Conservation (phyloP, 2,329 filamentous ascomycete species). For the Talaromyces piceae region DNA sequence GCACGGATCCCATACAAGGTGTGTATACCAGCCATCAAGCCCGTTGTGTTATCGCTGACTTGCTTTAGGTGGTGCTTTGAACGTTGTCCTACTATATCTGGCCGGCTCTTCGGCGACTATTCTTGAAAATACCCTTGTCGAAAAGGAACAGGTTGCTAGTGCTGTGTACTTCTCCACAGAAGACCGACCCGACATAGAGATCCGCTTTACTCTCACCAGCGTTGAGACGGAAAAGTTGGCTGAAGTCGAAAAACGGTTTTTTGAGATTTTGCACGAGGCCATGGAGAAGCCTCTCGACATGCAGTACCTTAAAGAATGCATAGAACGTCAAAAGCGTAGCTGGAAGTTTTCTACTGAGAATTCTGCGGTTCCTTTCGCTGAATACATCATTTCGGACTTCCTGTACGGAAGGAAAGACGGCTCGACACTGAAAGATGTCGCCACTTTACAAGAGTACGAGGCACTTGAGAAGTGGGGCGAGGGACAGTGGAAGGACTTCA, state of each 20-base stretch:
- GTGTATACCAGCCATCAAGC: slow-evolving; percentile 15
- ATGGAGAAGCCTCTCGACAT: slow-evolving; percentile 73
- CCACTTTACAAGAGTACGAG: slow-evolving; percentile 50
- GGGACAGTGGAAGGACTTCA: slow-evolving; percentile 70
- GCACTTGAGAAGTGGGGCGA: slow-evolving; percentile 72
- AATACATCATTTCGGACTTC: slow-evolving; percentile 83
- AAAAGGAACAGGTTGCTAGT: slow-evolving; percentile 86
- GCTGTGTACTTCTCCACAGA: slow-evolving; percentile 75
- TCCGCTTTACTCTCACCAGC: slow-evolving; percentile 78
- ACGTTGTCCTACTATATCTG: slow-evolving; percentile 75
- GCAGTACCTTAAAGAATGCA: slow-evolving; percentile 81
- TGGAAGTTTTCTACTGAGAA: slow-evolving; percentile 78
- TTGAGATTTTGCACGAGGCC: slow-evolving; percentile 74
- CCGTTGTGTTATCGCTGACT: slow-evolving; percentile 15
- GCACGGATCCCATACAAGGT: slow-evolving; percentile 59
- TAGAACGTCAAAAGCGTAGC: slow-evolving; percentile 71
- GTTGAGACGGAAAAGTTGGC: slow-evolving; percentile 80
- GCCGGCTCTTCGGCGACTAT: slow-evolving; percentile 89
- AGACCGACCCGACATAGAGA: slow-evolving; percentile 69
- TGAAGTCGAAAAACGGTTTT: slow-evolving; percentile 76
- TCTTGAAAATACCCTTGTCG: slow-evolving; percentile 84
- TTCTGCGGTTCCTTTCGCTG: slow-evolving; percentile 71
- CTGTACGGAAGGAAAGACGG: slow-evolving; percentile 83
- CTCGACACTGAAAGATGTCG: slow-evolving; percentile 59
- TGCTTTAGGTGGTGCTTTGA: slow-evolving; percentile 57